Evolutionary conservation across 2,329 filamentous ascomycete genomes (phyloP), one percentile per base, ranked within the genome.

Genomic region (Chaetomiaceae sp.): DNA sequence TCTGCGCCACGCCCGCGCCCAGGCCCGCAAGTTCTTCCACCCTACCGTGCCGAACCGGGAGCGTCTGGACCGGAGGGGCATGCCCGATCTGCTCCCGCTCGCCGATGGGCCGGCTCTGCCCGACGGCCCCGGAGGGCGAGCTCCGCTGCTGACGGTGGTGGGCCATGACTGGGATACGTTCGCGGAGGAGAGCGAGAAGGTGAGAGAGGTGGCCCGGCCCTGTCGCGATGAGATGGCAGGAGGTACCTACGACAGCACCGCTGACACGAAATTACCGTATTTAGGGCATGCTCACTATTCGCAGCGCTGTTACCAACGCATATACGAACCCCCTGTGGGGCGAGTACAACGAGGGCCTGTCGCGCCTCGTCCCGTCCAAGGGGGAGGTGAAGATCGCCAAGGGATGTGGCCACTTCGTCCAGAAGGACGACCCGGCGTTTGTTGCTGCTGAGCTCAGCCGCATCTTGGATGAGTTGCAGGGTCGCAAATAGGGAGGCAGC

Each of bases 301-400:
- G 62, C 2, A 58, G 58, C 41, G 52, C 54, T 3, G 55, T 78
- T 29, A 72, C 71, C 0, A 71, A 71, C 54, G 62, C 61, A 9
- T 81, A 77, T 55, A 56, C 73, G 41, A 78, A 80, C 45, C 71
- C 75, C 0, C 66, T 65, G 2, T 81, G 77, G 77, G 63, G 68
- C 3, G 51, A 39, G 24, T 81, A 80, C 53, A 80, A 81, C 39
- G 62, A 73, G 45, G 74, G 70, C 0, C 54, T 81, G 19, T 57
- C 64, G 1, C 61, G 60, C 17, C 65, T 80, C 10, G 75, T 70
- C 0, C 62, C 61, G 4, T 42, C 56, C 0, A 63, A 64, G 17
- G n/a, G n/a, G 1, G 38, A 47, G 6, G 45, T 58, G 12, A 55
- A 55, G 64, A 67, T 72, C 34, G 75, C 74, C 1, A 61, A 65